Evolutionary conservation across 352 stramenopile species (phyloP).

Genomic region (Phytophthora litchii): DNA sequence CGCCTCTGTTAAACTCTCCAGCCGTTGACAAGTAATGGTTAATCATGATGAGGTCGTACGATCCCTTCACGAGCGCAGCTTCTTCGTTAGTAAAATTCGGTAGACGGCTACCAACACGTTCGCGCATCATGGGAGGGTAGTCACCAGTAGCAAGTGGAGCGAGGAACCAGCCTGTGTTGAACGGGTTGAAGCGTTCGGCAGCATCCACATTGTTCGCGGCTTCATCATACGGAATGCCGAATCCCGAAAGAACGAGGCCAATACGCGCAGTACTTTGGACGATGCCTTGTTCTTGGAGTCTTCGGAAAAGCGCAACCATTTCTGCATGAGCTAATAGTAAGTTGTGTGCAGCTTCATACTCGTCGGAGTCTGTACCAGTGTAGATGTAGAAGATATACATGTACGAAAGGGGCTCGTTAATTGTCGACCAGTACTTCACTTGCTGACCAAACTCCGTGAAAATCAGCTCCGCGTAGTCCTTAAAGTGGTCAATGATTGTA

Average conservation of each 20-base stretch:
- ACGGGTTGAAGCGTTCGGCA: conserved; percentile 85
- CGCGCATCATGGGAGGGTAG: conserved; percentile 92
- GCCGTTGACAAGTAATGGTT: conserved; percentile 95
- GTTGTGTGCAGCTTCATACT: conserved; percentile 83
- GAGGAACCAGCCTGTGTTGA: conserved; percentile 91
- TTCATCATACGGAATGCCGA: conserved; percentile 77
- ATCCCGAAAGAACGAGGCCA: conserved; percentile 92
- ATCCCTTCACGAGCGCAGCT: conserved; percentile 72
- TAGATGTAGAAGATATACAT: conserved; percentile 86
- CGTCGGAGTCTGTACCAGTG: conserved; percentile 35
- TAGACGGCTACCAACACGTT: conserved; percentile 75
- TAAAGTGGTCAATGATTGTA: conserved; percentile 72
- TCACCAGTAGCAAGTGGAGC: conserved; percentile 90
- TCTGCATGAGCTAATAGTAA: conserved; percentile 91
- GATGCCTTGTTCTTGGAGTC: conserved; percentile 53
- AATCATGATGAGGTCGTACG: conserved; percentile 94
- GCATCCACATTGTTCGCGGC: conserved; percentile 56
- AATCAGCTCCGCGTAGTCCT: conserved; percentile 90
- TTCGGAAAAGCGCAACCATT: conserved; percentile 86
- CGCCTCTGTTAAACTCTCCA: no score
- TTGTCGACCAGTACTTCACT: conserved; percentile 94
- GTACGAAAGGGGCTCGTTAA: conserved; percentile 94
- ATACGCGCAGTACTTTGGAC: conserved; percentile 71
- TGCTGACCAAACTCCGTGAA: conserved; percentile 92
- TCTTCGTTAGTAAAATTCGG: conserved; percentile 89